Percentiles rank a stretch among this genome's conserved stretches.
phyloP scores from a whole-genome alignment of 2,329 filamentous ascomycete species.

The Colletotrichum costaricense region DNA sequence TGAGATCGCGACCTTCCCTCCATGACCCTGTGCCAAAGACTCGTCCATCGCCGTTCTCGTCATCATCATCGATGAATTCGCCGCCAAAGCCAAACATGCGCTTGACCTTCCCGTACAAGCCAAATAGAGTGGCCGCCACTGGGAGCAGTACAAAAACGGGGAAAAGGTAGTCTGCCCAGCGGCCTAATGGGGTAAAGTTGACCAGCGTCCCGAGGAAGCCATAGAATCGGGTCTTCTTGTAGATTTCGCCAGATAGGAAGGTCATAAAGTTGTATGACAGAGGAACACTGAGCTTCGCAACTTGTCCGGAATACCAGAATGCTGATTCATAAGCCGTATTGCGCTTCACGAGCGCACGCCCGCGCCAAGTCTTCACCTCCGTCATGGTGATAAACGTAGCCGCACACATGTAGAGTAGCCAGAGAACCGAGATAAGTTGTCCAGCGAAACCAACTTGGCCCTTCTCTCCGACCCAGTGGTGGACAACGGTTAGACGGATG shows the following conservation, averaged over 20 bases:
- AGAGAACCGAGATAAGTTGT: slow-evolving; percentile 84
- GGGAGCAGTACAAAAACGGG: slow-evolving; percentile 89
- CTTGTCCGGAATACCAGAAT: slow-evolving; percentile 94
- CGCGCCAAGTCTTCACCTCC: slow-evolving; percentile 97
- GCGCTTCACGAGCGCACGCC: slow-evolving; percentile 86
- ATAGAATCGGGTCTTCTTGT: slow-evolving; percentile 85
- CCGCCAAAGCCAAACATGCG: slow-evolving; percentile 81
- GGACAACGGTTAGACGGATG: slow-evolving; percentile 74
- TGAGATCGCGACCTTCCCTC: slow-evolving; percentile 91
- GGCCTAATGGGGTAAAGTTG: slow-evolving; percentile 83
- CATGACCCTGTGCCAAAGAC: slow-evolving; percentile 84
- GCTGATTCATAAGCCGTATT: slow-evolving; percentile 94
- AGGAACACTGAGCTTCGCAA: slow-evolving; percentile 92
- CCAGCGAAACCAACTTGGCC: slow-evolving; percentile 87
- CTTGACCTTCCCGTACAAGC: slow-evolving; percentile 85
- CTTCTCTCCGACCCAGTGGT: slow-evolving; percentile 77
- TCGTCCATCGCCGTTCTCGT: slow-evolving; percentile 68
- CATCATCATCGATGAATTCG: slow-evolving; percentile 80
- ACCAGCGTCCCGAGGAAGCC: slow-evolving; percentile 86
- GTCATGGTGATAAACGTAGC: slow-evolving; percentile 89
- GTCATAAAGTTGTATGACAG: slow-evolving; percentile 97
- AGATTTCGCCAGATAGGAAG: slow-evolving; percentile 80
- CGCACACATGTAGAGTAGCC: slow-evolving; percentile 97
- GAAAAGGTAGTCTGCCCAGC: slow-evolving; percentile 89
- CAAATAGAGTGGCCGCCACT: slow-evolving; percentile 87